Evolutionary conservation across 495 filamentous ascomycete genomes (phyloP), one percentile per base, ranked within the genome.

Genomic region (Aspergillus taichungensis): DNA sequence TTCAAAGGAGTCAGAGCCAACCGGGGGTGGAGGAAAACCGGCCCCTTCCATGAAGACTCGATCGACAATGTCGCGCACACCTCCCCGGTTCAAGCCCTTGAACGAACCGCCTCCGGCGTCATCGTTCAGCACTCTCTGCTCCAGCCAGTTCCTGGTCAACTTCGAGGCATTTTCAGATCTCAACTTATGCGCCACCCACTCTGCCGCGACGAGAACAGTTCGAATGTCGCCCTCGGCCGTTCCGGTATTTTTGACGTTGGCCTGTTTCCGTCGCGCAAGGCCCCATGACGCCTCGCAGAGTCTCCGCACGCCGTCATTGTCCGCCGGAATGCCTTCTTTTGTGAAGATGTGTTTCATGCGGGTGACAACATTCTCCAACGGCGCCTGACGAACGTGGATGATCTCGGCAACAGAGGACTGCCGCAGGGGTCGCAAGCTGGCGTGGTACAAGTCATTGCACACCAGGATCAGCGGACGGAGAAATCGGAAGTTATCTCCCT

Each of bases 381-480:
- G 82, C 0, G 92, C 88, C 47, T 89, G 90, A 37, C 91, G 83
- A 36, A 94, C 82, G 62, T 92, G 85, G n/a, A 98, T 84, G 30
- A 95, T 78, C 61, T 98, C 92, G 2, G 91, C 92, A 30, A 85
- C 66, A 12, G 74, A 79, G 0, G 87, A 87, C 43, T 86, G 81
- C 27, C 92, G 78, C 12, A 98, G 75, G 13, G 85, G 87, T 8
- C 87, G 78, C 24, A 98, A 74, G 43, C 88, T 86, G 14, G 92
- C 78, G 54, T 94, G 87, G 60, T 98, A 98, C n/a, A 95, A 77
- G 64, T 98, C 92, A 49, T 98, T 98, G 73, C 92, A 98, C 46
- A 98, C 88, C 27, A 96, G 65, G 46, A 98, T 88, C 30, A 98
- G 71, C 0, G 92, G 92, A 38, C 92, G 77, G 64, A 90, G 75